Conservation (phyloP, 768 basidiomycete genomes). For the Suillus plorans region DNA sequence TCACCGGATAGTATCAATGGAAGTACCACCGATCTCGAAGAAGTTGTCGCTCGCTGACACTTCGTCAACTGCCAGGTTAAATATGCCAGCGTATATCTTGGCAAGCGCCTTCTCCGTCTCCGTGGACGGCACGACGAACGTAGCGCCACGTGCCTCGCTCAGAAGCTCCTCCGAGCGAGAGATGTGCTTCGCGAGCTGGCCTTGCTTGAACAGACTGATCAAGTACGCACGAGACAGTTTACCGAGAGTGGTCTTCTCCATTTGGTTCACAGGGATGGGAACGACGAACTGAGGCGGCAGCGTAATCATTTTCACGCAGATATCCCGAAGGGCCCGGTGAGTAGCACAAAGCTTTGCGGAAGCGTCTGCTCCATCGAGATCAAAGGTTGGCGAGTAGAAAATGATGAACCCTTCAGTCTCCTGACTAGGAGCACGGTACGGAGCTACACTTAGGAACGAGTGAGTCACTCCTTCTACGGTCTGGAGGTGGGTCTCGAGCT, state of each 20-base stretch:
- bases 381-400: conserved; percentile 34
- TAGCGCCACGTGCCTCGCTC: conserved; percentile 21
- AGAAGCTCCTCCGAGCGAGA: conserved; percentile 26
- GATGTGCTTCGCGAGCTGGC: conserved; percentile 31
- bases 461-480: conserved; percentile 33
- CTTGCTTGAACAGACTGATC: conserved; percentile 34
- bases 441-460: conserved; percentile 33
- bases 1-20: conserved; percentile 35
- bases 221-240: conserved; percentile 42
- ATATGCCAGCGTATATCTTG: conserved; percentile 32
- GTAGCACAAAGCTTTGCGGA: conserved; percentile 24
- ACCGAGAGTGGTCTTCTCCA: conserved; percentile 44
- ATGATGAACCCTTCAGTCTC: conserved; percentile 42
- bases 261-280: conserved; percentile 36
- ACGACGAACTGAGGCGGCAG: conserved; percentile 38
- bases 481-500: conserved; percentile 37
- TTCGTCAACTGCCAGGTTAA: conserved; percentile 22
- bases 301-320: conserved; percentile 31
- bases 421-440: conserved; percentile 35
- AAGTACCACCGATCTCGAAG: conserved; percentile 43
- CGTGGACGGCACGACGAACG: conserved; percentile 21
- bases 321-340: conserved; percentile 29
- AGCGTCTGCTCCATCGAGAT: conserved; percentile 25
- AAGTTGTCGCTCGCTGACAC: conserved; percentile 35
- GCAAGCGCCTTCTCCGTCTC: conserved; percentile 30